Percentiles rank a stretch among this genome's conserved stretches.
Conservation (phyloP, 495 filamentous ascomycete genomes). For the Neurospora sp. region DNA sequence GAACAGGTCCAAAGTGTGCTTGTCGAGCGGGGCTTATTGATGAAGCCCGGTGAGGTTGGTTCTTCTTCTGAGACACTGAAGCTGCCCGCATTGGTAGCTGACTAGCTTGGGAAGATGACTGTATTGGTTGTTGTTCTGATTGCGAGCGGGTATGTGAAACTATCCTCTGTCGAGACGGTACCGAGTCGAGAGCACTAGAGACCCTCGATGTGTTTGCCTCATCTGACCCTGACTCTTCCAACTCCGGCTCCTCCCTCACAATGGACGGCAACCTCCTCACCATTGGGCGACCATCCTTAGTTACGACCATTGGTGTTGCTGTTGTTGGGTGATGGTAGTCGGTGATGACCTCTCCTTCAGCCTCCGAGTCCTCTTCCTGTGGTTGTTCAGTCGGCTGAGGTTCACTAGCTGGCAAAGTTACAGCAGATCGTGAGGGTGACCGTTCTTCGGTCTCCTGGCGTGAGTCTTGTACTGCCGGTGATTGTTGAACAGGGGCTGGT, state of each 20-base stretch:
- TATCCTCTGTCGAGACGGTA: conserved; percentile 21
- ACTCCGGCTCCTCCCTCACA: conserved; percentile 51
- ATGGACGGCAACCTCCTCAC: conserved; percentile 49
- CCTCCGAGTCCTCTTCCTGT: not conserved
- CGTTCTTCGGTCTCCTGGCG: conserved; percentile 5
- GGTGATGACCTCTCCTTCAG: not conserved
- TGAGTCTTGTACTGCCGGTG: not conserved
- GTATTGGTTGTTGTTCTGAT: not conserved
- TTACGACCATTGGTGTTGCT: not conserved
- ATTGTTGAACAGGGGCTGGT: not conserved
- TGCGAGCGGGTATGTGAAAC: conserved; percentile 1
- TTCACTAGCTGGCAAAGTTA: conserved; percentile 13
- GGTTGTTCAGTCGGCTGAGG: conserved; percentile 9
- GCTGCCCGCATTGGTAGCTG: not conserved
- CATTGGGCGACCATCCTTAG: conserved; percentile 3
- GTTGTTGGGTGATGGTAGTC: not conserved
- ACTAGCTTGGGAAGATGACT: not conserved
- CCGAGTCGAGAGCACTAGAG: conserved; percentile 22
- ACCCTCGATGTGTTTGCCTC: conserved; percentile 7
- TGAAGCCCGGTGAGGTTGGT: conserved; percentile 10
- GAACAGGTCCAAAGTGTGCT: conserved; percentile 57
- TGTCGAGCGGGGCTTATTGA: conserved; percentile 39
- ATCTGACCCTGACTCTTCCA: conserved; percentile 21
- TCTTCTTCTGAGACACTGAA: not conserved
- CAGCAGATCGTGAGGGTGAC: conserved; percentile 4